These are phyloP conservation scores for Beauveria sp. DNA, from an alignment of 2,329 filamentous ascomycete species.

Conservation along the genomic window DNA sequence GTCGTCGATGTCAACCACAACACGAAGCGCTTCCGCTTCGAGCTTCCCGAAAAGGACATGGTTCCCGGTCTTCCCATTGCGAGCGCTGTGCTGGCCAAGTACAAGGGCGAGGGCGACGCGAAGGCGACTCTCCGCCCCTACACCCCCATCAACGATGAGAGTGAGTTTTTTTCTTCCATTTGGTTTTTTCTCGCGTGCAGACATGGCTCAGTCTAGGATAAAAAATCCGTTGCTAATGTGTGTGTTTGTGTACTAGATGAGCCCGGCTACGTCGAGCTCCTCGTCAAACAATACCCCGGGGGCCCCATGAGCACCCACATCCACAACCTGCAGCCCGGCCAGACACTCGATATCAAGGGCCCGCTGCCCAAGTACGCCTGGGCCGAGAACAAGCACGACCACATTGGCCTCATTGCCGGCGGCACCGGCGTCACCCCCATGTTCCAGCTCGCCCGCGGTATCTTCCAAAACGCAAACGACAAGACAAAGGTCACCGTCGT, in stretches of 20 bases:
- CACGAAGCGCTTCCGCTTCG: conserved; percentile 87
- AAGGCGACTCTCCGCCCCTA: conserved; percentile 90
- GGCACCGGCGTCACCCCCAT: conserved; percentile 96
- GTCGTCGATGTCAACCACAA: conserved; percentile 84
- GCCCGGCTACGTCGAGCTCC: conserved; percentile 74
- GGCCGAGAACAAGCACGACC: conserved; percentile 85
- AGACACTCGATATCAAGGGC: conserved; percentile 86
- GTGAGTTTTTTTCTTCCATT: conserved; percentile 32
- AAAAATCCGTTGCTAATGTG: neutral
- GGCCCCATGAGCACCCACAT: conserved; percentile 90
- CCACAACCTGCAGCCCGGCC: conserved; percentile 72
- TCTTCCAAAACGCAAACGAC: conserved; percentile 94
- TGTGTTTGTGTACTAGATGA: conserved; percentile 43
- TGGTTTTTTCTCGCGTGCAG: too few relatives aligned
- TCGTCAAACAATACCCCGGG: conserved; percentile 86
- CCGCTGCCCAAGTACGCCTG: conserved; percentile 91
- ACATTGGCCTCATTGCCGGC: conserved; percentile 82
- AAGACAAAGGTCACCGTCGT: conserved; percentile 96
- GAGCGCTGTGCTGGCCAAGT: conserved; percentile 88
- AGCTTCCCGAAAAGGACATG: conserved; percentile 73
- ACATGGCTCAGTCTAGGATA: too few relatives aligned
- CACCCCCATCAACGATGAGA: conserved; percentile 83
- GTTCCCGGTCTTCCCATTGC: conserved; percentile 76
- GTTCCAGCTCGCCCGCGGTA: conserved; percentile 86
- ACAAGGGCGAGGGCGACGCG: conserved; percentile 70